Conservation (phyloP, 2,329 filamentous ascomycete genomes). For the Alternaria dauci region DNA sequence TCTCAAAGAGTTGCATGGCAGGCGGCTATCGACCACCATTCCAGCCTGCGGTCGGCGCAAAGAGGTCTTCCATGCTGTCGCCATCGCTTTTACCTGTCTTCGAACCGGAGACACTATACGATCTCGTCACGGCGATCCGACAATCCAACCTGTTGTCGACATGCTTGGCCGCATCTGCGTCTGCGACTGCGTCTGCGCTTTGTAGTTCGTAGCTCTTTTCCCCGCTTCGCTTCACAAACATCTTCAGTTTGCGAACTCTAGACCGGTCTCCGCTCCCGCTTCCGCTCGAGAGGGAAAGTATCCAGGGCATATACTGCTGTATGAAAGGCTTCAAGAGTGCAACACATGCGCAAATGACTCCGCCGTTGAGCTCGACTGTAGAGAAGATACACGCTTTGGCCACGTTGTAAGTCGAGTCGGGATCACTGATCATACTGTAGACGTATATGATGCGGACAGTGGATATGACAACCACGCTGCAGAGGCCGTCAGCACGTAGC, state of each 20-base stretch:
- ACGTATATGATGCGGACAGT: constrained; percentile 34
- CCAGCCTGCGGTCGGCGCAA: constrained; percentile 12
- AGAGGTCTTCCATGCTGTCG: constrained; percentile 26
- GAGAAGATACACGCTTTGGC: constrained; percentile 30
- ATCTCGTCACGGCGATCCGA: constrained; percentile 20
- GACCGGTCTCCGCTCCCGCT: constrained; percentile 13
- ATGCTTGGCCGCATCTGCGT: constrained; percentile 2
- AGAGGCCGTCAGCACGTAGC: not conserved
- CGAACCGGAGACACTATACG: constrained; percentile 17
- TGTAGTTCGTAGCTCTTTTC: constrained; percentile 16
- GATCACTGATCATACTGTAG: constrained; percentile 25
- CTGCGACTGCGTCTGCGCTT: constrained; percentile 6
- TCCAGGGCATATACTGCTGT: constrained; percentile 22
- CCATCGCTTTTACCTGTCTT: constrained; percentile 7
- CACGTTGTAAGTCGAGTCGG: constrained; percentile 30
- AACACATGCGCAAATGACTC: constrained; percentile 29
- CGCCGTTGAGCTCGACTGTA: constrained; percentile 27
- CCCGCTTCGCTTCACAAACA: constrained; percentile 10
- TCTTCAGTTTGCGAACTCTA: constrained; percentile 15
- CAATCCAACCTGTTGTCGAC: not conserved
- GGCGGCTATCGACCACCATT: constrained; percentile 10
- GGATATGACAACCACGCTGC: constrained; percentile 26
- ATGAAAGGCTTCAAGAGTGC: constrained; percentile 29
- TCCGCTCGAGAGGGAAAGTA: constrained; percentile 18
- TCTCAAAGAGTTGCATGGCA: not conserved